Percentiles rank a stretch among this genome's conserved stretches.
Conservation (phyloP, 148 eudicot species). For the Nepenthes gracilis region DNA sequence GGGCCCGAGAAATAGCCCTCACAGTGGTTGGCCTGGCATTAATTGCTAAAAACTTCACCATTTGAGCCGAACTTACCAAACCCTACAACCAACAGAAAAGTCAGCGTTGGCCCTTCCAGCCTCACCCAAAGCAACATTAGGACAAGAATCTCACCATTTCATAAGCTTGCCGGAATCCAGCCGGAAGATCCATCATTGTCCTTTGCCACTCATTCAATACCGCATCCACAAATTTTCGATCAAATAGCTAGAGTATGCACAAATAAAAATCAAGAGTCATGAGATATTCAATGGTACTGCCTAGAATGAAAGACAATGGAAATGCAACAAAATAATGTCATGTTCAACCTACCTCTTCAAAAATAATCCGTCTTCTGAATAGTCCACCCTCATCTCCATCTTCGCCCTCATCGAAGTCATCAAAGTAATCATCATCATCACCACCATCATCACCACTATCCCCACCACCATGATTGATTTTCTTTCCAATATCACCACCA, state of each 20-base stretch:
- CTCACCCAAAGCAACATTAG: background rate
- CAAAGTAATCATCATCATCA: slow-evolving; percentile 92
- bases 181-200: slow-evolving; percentile 92
- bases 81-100: slow-evolving; percentile 39
- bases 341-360: slow-evolving; percentile 55
- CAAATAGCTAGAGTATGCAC: slow-evolving; percentile 56
- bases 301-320: slow-evolving; percentile 4
- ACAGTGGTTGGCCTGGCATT: slow-evolving; percentile 80
- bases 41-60: slow-evolving; percentile 71
- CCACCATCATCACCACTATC: slow-evolving; percentile 97
- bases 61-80: slow-evolving; percentile 89
- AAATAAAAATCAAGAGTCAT: background rate
- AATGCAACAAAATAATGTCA: background rate
- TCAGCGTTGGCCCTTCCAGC: slow-evolving; percentile 7
- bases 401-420: slow-evolving; percentile 91
- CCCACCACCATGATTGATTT: slow-evolving; percentile 73
- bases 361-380: slow-evolving; percentile 66
- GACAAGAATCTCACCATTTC: slow-evolving; percentile 47
- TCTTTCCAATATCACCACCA: slow-evolving; percentile 85
- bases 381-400: slow-evolving; percentile 94
- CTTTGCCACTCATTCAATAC: slow-evolving; percentile 94
- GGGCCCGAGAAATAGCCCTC: slow-evolving; percentile 68
- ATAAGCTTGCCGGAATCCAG: slow-evolving; percentile 84
- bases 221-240: slow-evolving; percentile 81
- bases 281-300: background rate